A percentile compares a stretch with the other conserved stretches of the same genome.
Evolutionary conservation across 352 stramenopile species (phyloP).

Genomic region (Plasmopara halstedii): DNA sequence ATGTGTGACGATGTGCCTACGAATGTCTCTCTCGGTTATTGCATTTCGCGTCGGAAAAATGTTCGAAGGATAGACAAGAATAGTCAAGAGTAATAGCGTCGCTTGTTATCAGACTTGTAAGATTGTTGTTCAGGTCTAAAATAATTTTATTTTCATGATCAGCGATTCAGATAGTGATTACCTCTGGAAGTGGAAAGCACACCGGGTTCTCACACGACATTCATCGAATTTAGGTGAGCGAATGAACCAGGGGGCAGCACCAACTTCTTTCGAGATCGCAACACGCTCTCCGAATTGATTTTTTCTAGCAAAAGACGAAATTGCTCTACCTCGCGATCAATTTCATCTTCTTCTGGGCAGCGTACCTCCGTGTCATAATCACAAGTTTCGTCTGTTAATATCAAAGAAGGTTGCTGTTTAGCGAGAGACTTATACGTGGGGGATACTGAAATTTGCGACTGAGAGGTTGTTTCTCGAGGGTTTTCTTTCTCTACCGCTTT

Average conservation of each 20-base stretch:
- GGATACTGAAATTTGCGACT: neutral
- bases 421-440: slow-evolving; percentile 7
- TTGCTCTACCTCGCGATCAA: slow-evolving; percentile 71
- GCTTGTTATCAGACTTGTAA: too few relatives aligned
- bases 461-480: slow-evolving; percentile 4
- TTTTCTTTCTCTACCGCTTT: slow-evolving; percentile 18
- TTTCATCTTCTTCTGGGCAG: slow-evolving; percentile 39
- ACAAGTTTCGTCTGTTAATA: slow-evolving; percentile 15
- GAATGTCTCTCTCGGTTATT: too few relatives aligned
- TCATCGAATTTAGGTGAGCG: slow-evolving; percentile 25
- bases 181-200: too few relatives aligned
- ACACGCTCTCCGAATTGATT: slow-evolving; percentile 50
- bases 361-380: slow-evolving; percentile 20
- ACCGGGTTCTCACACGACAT: slow-evolving; percentile 26
- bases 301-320: slow-evolving; percentile 66
- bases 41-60: too few relatives aligned
- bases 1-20: too few relatives aligned
- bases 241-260: slow-evolving; percentile 65
- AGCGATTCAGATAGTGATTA: too few relatives aligned
- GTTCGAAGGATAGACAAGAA: too few relatives aligned
- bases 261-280: slow-evolving; percentile 55
- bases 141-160: too few relatives aligned
- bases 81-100: too few relatives aligned
- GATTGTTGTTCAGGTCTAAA: too few relatives aligned
- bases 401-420: slow-evolving; percentile 8